Evolutionary conservation across 768 basidiomycete species (phyloP).

Genomic region (Serendipita indica): DNA sequence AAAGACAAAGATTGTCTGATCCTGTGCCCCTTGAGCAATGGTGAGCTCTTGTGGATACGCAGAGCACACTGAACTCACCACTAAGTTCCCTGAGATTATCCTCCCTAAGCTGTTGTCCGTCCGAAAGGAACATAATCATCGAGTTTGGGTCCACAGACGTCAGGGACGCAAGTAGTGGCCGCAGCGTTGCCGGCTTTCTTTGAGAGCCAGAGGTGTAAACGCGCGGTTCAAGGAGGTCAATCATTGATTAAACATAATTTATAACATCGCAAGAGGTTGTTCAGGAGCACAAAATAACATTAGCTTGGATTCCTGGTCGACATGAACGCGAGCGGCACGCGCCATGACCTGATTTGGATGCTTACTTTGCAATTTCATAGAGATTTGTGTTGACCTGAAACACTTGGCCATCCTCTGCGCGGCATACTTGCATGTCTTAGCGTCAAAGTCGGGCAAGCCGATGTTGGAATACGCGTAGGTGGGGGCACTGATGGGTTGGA

Average conservation of each 20-base stretch:
- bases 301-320: constrained; percentile 2
- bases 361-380: constrained; percentile 64
- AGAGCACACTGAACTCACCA: constrained; percentile 32
- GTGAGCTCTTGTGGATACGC: background rate
- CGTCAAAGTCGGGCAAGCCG: background rate
- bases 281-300: background rate
- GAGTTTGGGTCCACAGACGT: constrained; percentile 55
- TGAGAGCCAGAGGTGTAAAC: background rate
- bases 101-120: constrained; percentile 56
- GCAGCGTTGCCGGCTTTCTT: constrained; percentile 48
- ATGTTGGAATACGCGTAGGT: background rate
- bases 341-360: background rate
- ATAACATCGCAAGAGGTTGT: background rate
- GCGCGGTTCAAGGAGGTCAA: background rate
- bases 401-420: constrained; percentile 29
- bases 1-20: constrained; percentile 63
- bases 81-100: constrained; percentile 64
- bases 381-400: constrained; percentile 45
- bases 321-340: background rate
- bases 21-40: constrained; percentile 12
- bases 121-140: constrained; percentile 63
- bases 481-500: background rate
- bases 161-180: constrained; percentile 54
- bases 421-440: constrained; percentile 24
- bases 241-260: constrained; percentile 10